A percentile compares a stretch with the other conserved stretches of the same genome.
Conservation (phyloP, 768 basidiomycete species). For the Glaciozyma antarctica region DNA sequence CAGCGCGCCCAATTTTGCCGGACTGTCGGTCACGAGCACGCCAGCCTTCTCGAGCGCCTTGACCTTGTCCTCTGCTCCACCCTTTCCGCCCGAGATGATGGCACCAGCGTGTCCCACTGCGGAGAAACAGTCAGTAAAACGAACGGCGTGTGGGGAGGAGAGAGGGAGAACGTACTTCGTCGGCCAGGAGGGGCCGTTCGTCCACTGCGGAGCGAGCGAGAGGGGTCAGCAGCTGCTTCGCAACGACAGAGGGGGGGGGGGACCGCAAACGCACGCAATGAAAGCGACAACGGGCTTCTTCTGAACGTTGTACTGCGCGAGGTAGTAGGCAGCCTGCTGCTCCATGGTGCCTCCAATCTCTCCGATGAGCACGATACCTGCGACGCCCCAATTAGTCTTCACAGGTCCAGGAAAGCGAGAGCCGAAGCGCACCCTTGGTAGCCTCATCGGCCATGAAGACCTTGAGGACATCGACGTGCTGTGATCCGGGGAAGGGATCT, state of each 20-base stretch:
- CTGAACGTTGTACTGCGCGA: constrained; percentile 85
- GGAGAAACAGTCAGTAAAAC: no score
- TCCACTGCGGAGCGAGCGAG: constrained; percentile 42
- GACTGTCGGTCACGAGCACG: constrained; percentile 85
- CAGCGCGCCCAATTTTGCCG: constrained; percentile 81
- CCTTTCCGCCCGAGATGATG: constrained; percentile 96
- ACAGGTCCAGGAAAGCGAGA: not conserved
- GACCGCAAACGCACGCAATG: constrained; percentile 55
- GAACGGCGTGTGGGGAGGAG: not conserved
- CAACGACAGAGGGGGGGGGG: not conserved
- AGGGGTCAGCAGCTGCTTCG: not conserved
- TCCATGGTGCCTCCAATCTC: constrained; percentile 98
- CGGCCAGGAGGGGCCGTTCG: constrained; percentile 94
- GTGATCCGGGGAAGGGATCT: constrained; percentile 91
- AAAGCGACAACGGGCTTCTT: constrained; percentile 95
- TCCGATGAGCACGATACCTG: constrained; percentile 93
- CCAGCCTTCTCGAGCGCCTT: constrained; percentile 70
- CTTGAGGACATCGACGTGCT: constrained; percentile 90
- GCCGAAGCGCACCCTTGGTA: constrained; percentile 60
- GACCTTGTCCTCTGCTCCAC: constrained; percentile 85
- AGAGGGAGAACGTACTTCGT: constrained; percentile 41
- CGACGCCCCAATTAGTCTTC: not conserved
- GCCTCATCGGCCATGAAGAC: constrained; percentile 89
- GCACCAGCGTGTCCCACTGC: constrained; percentile 73
- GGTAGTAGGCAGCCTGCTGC: constrained; percentile 95